Conservation (phyloP, 352 stramenopile genomes). For the Phytophthora pisi region DNA sequence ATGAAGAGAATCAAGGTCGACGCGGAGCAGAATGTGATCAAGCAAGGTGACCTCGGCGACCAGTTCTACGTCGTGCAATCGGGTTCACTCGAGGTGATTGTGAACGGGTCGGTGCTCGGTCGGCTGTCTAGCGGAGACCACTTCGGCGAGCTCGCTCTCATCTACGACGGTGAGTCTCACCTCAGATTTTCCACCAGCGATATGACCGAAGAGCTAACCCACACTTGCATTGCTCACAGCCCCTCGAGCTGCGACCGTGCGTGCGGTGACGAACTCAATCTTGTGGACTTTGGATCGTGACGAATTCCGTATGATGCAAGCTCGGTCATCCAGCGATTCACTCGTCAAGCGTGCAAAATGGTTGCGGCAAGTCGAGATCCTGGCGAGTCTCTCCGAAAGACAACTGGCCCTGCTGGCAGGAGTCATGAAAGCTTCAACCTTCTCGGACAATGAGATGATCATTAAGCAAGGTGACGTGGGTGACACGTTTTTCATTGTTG, state of each 20-base stretch:
- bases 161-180: constrained; percentile 68
- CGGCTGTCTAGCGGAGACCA: constrained; percentile 65
- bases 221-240: constrained; percentile 37
- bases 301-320: constrained; percentile 86
- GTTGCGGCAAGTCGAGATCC: constrained; percentile 75
- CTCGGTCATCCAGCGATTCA: constrained; percentile 74
- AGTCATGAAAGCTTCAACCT: constrained; percentile 65
- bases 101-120: constrained; percentile 70
- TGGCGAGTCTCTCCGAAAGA: constrained; percentile 65
- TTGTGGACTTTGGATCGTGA: constrained; percentile 91
- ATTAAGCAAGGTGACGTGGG: constrained; percentile 83
- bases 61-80: constrained; percentile 91
- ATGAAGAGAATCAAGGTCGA: constrained; percentile 75
- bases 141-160: constrained; percentile 92
- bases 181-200: neutral
- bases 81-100: constrained; percentile 71
- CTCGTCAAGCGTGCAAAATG: constrained; percentile 76
- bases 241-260: constrained; percentile 91
- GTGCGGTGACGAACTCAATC: constrained; percentile 86
- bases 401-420: constrained; percentile 72
- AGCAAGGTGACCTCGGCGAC: constrained; percentile 91
- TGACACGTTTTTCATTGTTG: constrained; percentile 86
- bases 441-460: constrained; percentile 76
- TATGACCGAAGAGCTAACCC: neutral
- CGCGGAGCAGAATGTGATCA: constrained; percentile 90